phyloP scores from a whole-genome alignment of 257 asterid genomes.

The Sherardia arvensis region DNA sequence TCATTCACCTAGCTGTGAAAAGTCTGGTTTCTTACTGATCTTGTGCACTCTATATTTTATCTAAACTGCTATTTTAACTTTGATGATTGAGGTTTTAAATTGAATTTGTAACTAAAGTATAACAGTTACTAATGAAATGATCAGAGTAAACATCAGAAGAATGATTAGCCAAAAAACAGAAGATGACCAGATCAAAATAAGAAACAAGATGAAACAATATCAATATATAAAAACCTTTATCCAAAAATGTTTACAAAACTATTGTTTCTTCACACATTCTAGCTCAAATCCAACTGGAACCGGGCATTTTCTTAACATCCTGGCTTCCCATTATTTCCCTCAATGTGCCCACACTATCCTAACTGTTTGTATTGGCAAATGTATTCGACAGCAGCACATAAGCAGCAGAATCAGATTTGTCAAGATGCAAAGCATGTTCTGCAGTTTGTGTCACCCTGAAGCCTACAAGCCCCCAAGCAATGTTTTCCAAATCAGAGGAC shows the following conservation, averaged over 20 bases:
- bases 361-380: slow-evolving; percentile 46
- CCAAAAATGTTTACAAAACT: too few species aligned
- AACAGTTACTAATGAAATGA: too few species aligned
- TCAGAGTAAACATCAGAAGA: too few species aligned
- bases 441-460: slow-evolving; percentile 61
- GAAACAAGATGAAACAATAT: too few species aligned
- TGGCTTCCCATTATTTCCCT: slow-evolving; percentile 37
- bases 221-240: too few species aligned
- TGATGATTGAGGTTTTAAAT: too few species aligned
- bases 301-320: slow-evolving; percentile 64
- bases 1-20: neutral
- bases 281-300: slow-evolving; percentile 58
- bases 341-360: slow-evolving; percentile 40
- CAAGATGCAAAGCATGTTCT: slow-evolving; percentile 32
- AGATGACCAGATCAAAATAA: too few species aligned
- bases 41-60: neutral
- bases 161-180: too few species aligned
- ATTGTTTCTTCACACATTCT: too few species aligned
- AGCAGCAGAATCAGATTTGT: slow-evolving; percentile 42
- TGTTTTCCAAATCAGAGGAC: slow-evolving; percentile 56
- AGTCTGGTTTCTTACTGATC: neutral
- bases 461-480: slow-evolving; percentile 58
- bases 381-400: slow-evolving; percentile 54
- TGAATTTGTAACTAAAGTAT: too few species aligned
- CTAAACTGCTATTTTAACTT: neutral